Base-by-base conservation (phyloP, 139 green algal species). In the Pseudopediastrum boryanum region DNA sequence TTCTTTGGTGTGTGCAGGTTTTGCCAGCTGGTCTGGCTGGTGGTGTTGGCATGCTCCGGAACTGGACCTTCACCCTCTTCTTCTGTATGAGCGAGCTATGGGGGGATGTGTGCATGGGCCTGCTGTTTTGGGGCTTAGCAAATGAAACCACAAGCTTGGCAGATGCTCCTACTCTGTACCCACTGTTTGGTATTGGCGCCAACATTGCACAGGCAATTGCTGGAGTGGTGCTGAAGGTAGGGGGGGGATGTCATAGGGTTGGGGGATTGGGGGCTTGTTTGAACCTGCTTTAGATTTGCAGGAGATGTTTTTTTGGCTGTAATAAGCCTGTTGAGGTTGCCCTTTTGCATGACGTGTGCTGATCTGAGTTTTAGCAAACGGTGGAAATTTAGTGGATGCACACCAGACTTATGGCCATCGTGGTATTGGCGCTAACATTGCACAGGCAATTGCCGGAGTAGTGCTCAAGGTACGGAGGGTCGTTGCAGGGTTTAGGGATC, bases 61-160 rank as follows among this genome's bases (percentile, higher is more conserved):
- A 98, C 85, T 99, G 95, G 95, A 94, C 94, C 61, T 99, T 96
- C 87, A 98, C 95, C 2, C 69, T 95, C 5, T 98, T 99, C 81
- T 99, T 98, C 83, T 95, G 91, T 85, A 82, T 91, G 58, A 74
- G 79, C 43, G 94, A 98, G 89, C 83, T 98, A 33, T 97, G 94
- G 94, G 93, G 93, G 9, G 93, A 97, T 67, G 87, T 97, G 0
- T 89, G 91, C 65, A 87, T 96, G 52, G 88, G 78, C 64, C 84
- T 97, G 75, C 86, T 95, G 39, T 97, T 97, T 76, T 97, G 93
- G 93, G 90, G 90, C 13, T 85, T 98, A 41, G 95, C 95, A 64
- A 99, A 99, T 82, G 95, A 99, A 62, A 98, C 89, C 13, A 99
- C 95, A 9, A 86, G 65, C 39, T 82, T 98, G 38, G 72, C 93